phyloP scores from a whole-genome alignment of 306 rosid species.

The Pterocarpus santalinus region DNA sequence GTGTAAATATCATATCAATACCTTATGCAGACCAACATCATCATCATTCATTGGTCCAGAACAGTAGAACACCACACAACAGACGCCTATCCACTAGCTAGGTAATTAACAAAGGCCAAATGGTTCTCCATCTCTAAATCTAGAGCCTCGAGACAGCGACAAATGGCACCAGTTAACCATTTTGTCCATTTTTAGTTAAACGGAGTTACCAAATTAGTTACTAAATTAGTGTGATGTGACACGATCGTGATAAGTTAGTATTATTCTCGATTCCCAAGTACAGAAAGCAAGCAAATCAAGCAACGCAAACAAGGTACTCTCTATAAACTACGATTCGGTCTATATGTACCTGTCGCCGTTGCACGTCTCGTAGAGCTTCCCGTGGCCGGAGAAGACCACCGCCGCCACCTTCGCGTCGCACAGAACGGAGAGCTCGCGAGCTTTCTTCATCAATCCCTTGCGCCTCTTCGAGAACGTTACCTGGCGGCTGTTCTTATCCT shows the following conservation, averaged over 20 bases:
- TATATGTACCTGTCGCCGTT: slow-evolving; percentile 32
- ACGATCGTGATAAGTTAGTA: not conserved
- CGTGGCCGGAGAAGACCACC: slow-evolving; percentile 33
- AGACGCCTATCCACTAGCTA: not conserved
- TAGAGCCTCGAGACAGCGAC: not conserved
- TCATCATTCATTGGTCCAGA: not conserved
- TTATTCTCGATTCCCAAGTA: not conserved
- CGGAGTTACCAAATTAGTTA: not conserved
- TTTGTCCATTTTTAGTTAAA: not conserved
- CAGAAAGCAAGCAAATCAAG: not conserved
- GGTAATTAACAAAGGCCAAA: not conserved
- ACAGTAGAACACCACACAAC: not conserved
- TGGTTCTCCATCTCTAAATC: not conserved
- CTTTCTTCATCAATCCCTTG: slow-evolving; percentile 42
- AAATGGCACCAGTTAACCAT: not conserved
- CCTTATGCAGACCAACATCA: not conserved
- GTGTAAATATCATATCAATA: not conserved
- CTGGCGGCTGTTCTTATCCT: slow-evolving; percentile 33
- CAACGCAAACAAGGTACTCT: not conserved
- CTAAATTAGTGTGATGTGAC: not conserved
- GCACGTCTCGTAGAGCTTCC: slow-evolving; percentile 33
- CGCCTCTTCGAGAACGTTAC: slow-evolving; percentile 45
- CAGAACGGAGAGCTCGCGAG: slow-evolving; percentile 35
- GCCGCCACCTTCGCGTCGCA: slow-evolving; percentile 38
- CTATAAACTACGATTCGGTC: not conserved